Conservation (phyloP, 306 rosid genomes). For the Rosa rugosa region DNA sequence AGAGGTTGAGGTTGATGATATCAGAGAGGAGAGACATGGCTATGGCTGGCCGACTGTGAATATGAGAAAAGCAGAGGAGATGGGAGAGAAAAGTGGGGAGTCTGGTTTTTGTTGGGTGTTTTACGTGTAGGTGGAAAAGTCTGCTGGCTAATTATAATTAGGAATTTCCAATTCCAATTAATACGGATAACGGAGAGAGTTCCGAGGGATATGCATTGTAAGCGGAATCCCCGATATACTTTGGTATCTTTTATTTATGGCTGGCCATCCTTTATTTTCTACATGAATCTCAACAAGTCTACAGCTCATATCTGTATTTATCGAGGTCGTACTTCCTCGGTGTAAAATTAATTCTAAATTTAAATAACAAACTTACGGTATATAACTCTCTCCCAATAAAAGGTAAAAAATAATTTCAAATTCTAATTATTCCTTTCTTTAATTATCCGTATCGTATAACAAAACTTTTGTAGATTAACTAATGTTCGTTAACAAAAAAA, state of each 20-base stretch:
- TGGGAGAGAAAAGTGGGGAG: background rate
- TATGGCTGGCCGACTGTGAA: constrained; percentile 24
- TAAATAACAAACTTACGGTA: too few species aligned
- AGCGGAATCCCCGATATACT: constrained; percentile 16
- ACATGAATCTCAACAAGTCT: background rate
- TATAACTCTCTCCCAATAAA: too few species aligned
- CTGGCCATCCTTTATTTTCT: background rate
- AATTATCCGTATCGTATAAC: too few species aligned
- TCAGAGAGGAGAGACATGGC: constrained; percentile 51
- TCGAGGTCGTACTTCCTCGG: too few species aligned
- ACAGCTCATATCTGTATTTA: background rate
- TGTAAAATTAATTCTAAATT: too few species aligned
- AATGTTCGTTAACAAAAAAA: too few species aligned
- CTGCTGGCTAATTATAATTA: background rate
- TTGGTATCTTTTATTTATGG: background rate
- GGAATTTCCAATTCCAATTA: background rate
- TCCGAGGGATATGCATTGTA: constrained; percentile 8
- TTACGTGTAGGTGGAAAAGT: background rate
- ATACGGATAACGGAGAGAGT: background rate
- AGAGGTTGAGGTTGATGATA: constrained; percentile 68
- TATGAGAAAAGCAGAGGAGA: background rate
- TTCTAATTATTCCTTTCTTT: too few species aligned
- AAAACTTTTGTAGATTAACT: too few species aligned
- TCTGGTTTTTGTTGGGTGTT: too few species aligned
- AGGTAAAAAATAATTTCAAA: too few species aligned